A percentile compares a stretch with the other conserved stretches of the same genome.
Conservation (phyloP, 441 rosid species). For the Isatis lusitanica region DNA sequence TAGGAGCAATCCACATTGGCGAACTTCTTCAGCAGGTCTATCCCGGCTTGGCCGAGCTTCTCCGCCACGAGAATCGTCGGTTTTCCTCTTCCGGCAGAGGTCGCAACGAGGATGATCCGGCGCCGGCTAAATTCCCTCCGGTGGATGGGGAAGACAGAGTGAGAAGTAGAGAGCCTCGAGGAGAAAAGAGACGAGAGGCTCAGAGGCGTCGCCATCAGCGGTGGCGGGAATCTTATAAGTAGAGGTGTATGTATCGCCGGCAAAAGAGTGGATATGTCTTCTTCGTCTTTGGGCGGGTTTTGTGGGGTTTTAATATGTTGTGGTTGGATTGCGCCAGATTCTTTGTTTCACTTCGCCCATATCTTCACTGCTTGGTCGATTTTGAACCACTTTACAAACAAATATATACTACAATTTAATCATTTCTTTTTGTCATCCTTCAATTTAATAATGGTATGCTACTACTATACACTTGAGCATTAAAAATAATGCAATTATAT, state of each 20-base stretch:
- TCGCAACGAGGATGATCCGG: conserved; percentile 22
- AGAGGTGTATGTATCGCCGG: conserved; percentile 32
- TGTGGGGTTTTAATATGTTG: conserved; percentile 34
- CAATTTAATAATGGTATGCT: not conserved
- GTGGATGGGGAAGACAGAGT: conserved; percentile 16
- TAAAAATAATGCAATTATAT: no score
- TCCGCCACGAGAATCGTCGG: conserved; percentile 66
- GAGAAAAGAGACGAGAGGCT: conserved; percentile 26
- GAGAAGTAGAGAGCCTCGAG: conserved; percentile 10
- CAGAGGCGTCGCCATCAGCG: conserved; percentile 26
- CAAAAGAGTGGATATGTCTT: conserved; percentile 17
- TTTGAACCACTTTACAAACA: not conserved
- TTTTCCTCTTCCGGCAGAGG: conserved; percentile 36
- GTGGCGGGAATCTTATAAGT: conserved; percentile 22
- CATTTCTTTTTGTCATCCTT: not conserved
- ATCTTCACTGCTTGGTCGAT: conserved; percentile 25
- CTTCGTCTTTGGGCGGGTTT: conserved; percentile 25
- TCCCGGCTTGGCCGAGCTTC: conserved; percentile 64
- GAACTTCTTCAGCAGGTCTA: conserved; percentile 44
- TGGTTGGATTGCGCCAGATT: conserved; percentile 23
- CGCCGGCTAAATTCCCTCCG: not conserved
- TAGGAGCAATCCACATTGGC: conserved; percentile 64
- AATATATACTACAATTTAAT: not conserved
- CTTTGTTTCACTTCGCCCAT: conserved; percentile 17
- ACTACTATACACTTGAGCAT: not conserved